phyloP scores from a whole-genome alignment of 805 yeast genomes.

The Naumovozyma dairenensis region DNA sequence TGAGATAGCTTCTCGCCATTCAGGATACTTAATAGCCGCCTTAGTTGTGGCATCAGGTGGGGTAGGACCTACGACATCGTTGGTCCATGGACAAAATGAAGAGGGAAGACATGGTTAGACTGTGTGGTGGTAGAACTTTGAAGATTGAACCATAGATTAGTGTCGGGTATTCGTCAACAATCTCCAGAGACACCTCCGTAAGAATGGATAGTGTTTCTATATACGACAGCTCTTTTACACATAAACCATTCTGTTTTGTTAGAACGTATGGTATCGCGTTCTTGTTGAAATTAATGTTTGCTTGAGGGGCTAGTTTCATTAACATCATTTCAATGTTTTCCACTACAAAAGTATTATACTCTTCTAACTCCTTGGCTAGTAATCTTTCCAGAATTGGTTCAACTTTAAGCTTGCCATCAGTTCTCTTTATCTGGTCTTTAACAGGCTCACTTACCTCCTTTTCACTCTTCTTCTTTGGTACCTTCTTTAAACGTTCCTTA shows the following conservation, averaged over 20 bases:
- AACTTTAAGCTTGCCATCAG: too few relatives aligned
- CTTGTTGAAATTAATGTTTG: not conserved
- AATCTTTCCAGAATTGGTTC: too few relatives aligned
- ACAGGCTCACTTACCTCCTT: too few relatives aligned
- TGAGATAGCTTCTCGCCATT: too few relatives aligned
- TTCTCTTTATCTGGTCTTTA: too few relatives aligned
- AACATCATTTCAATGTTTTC: not conserved
- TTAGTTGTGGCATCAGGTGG: too few relatives aligned
- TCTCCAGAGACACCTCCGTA: not conserved
- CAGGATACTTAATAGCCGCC: too few relatives aligned
- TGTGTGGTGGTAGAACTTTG: not conserved
- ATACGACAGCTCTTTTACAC: not conserved
- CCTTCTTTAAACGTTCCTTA: too few relatives aligned
- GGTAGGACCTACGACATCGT: too few relatives aligned
- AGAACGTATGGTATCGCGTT: not conserved
- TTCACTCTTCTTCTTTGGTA: too few relatives aligned
- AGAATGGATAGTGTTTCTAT: not conserved
- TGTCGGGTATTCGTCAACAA: not conserved
- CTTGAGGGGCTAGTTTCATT: not conserved
- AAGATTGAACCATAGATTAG: not conserved
- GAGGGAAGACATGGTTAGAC: not conserved
- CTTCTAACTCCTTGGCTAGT: too few relatives aligned
- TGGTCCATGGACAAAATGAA: not conserved
- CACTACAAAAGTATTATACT: too few relatives aligned
- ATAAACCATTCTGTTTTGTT: not conserved